Evolutionary conservation across 2,329 filamentous ascomycete genomes (phyloP), one percentile per base, ranked within the genome.

Genomic region (Aspergillus sp.): DNA sequence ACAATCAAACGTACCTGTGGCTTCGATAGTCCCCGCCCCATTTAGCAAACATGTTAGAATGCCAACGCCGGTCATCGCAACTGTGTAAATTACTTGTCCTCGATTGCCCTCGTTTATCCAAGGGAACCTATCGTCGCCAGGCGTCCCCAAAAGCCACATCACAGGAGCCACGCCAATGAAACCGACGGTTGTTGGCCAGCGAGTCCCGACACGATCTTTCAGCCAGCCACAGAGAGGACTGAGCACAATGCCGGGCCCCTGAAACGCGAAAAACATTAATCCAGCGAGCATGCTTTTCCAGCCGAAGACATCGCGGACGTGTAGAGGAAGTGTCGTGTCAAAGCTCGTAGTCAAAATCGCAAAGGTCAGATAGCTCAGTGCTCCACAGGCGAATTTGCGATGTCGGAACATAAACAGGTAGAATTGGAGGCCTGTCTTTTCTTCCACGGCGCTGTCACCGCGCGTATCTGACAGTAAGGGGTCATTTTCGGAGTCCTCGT

Each of bases 181-280:
- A 0, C 71, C 71, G 14, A 68, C 49, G 10, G 66, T 65, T 18
- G 64, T 67, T 6, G 70, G 64, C 36, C 64, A 55, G 18, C 66
- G 66, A 1, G 65, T 70, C 4, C 70, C 71, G 22, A 67, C 57
- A 10, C 60, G 60, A 53, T 71, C 65, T 24, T 71, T 70, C 52
- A 81, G 65, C 74, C 76, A 78, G 12, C 84, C 87, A 1, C 86
- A 80, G 0, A 86, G 49, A 0, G 88, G 88, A 0, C 84, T 82
- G 2, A 84, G 63, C 66, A 90, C 84, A 7, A 82, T 81, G 2
- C 60, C 61, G 0, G 88, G 88, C 2, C 87, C 73, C 51, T 88
- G 82, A 29, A 90, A 66, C 3, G 80, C 76, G 2, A 86, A 75
- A 64, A 87, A 86, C 16, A 86, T 71, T 6, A 87, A 70, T 0